A percentile compares a stretch with the other conserved stretches of the same genome.
phyloP scores from a whole-genome alignment of 805 yeast species.

The Ogataea ganodermae region DNA sequence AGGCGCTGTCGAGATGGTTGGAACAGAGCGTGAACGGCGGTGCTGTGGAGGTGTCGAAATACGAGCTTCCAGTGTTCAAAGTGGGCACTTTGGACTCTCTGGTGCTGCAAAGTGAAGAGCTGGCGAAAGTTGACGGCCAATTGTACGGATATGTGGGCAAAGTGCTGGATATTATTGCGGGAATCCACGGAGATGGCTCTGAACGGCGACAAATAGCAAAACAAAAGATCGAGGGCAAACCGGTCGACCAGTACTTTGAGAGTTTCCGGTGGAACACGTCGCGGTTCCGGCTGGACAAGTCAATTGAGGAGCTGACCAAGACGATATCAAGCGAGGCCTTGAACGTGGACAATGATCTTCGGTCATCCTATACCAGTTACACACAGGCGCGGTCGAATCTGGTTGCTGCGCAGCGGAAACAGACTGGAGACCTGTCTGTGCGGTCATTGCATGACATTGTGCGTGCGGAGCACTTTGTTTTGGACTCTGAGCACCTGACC shows the following conservation, averaged over 20 bases:
- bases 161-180: conserved; percentile 68
- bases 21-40: conserved; percentile 59
- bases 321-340: conserved; percentile 74
- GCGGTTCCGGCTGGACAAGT: conserved; percentile 81
- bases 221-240: conserved; percentile 40
- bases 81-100: conserved; percentile 93
- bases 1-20: conserved; percentile 48
- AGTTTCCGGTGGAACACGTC: conserved; percentile 85
- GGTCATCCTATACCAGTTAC: conserved; percentile 71
- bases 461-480: conserved; percentile 76
- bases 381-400: conserved; percentile 81
- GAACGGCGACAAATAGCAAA: conserved; percentile 24
- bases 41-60: conserved; percentile 54
- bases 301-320: conserved; percentile 74
- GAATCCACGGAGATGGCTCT: conserved; percentile 40
- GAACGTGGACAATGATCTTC: conserved; percentile 82
- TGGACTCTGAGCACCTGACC: conserved; percentile 81
- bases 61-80: conserved; percentile 80
- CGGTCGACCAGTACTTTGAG: conserved; percentile 66
- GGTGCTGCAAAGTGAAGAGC: conserved; percentile 88
- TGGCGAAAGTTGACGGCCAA: conserved; percentile 79
- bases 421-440: conserved; percentile 90
- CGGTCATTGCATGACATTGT: conserved; percentile 90
- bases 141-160: conserved; percentile 69
- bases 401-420: conserved; percentile 87